A percentile compares a stretch with the other conserved stretches of the same genome.
These are phyloP conservation scores for Diacronema lutheri DNA, from an alignment of 78 protist species.

Conservation along the genomic window DNA sequence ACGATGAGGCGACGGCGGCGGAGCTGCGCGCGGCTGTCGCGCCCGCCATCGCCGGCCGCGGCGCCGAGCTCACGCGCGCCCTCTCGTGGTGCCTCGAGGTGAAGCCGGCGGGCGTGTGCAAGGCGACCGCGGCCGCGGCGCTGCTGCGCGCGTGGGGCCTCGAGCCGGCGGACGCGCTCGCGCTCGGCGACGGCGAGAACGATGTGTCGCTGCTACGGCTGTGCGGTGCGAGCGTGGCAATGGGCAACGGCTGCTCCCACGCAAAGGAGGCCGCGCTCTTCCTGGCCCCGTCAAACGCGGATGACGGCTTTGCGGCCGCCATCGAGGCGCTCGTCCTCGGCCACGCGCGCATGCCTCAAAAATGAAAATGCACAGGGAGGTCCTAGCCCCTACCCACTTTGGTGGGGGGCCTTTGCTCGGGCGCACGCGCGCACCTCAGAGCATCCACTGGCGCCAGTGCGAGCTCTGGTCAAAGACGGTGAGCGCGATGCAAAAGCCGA, in stretches of 20 bases:
- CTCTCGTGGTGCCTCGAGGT: neutral
- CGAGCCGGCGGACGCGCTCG: neutral
- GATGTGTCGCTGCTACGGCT: neutral
- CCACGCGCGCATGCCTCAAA: no score
- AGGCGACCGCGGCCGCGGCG: neutral
- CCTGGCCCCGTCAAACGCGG: neutral
- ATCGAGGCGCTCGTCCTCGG: neutral
- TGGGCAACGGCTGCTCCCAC: neutral
- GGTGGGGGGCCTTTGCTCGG: no score
- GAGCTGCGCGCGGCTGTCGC: neutral
- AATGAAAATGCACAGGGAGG: no score
- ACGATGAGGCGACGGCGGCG: no score
- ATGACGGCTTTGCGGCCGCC: neutral
- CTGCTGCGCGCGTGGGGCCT: neutral
- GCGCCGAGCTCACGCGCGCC: neutral
- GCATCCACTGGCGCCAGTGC: neutral
- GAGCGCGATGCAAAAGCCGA: neutral
- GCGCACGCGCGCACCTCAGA: no score
- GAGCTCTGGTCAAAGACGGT: neutral
- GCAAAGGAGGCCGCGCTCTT: no score
- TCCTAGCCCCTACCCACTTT: no score
- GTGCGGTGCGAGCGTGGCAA: neutral
- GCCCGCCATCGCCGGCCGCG: no score
- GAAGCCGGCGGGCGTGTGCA: neutral
- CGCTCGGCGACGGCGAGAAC: neutral